These are phyloP conservation scores for Rhododendron mucronatum DNA, from an alignment of 148 eudicot genomes.

Conservation along the genomic window DNA sequence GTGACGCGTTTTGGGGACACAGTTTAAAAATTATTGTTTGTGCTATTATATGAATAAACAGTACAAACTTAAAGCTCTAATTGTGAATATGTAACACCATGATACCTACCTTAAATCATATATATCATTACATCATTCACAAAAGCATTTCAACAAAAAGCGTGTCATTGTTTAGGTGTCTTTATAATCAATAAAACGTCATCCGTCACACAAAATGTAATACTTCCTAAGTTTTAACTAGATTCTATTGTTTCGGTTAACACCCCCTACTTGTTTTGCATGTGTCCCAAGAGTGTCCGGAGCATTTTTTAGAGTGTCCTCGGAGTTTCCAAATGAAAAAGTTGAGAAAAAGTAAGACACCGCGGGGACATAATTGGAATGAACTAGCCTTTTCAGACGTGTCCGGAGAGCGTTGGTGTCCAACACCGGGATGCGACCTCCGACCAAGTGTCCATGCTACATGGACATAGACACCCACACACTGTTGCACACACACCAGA, in stretches of 20 bases:
- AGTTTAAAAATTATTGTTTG: too few relatives aligned
- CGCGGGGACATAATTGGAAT: not conserved
- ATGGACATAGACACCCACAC: not conserved
- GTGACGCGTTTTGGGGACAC: too few relatives aligned
- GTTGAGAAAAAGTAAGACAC: not conserved
- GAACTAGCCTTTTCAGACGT: not conserved
- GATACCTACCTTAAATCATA: too few relatives aligned
- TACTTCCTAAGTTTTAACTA: not conserved
- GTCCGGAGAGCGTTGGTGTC: not conserved
- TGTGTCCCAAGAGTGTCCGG: not conserved
- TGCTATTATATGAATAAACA: too few relatives aligned
- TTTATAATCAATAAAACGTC: not conserved
- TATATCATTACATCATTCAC: too few relatives aligned
- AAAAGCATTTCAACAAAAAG: too few relatives aligned
- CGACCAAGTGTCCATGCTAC: too few relatives aligned
- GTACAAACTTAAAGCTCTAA: too few relatives aligned
- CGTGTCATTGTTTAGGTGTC: too few relatives aligned
- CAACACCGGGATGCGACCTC: too few relatives aligned
- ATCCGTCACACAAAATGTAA: not conserved
- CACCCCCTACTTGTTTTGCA: not conserved
- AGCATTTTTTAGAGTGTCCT: not conserved
- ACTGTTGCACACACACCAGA: not conserved
- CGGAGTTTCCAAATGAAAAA: not conserved
- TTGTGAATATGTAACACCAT: too few relatives aligned
- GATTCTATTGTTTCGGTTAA: not conserved